Evolutionary conservation across 2,329 filamentous ascomycete species (phyloP).

Genomic region (Paraphaeosphaeria minitans): DNA sequence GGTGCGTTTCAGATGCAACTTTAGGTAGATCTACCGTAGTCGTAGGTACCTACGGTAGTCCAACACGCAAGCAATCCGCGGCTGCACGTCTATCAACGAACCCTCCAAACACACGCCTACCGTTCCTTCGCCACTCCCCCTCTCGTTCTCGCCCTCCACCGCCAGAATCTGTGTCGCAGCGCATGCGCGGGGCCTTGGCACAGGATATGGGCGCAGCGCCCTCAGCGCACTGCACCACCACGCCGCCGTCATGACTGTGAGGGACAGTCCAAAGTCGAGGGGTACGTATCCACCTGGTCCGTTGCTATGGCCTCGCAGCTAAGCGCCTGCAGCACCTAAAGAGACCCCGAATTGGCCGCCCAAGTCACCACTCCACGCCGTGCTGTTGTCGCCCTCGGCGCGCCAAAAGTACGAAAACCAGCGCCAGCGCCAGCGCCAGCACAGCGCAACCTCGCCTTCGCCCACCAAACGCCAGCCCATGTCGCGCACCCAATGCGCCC

Average conservation of each 20-base stretch:
- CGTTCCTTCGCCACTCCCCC: not conserved
- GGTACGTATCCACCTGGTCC: constrained; percentile 29
- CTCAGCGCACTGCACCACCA: constrained; percentile 21
- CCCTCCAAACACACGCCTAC: constrained; percentile 2
- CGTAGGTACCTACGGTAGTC: too few relatives aligned
- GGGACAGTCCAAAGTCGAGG: constrained; percentile 54
- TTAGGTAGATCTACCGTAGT: too few relatives aligned
- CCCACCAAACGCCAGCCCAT: constrained; percentile 56
- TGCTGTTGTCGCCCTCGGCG: constrained; percentile 75
- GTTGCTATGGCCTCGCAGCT: constrained; percentile 14
- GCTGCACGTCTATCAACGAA: constrained; percentile 25
- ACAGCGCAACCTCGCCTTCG: constrained; percentile 60
- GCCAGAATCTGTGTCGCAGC: not conserved
- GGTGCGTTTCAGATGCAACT: constrained; percentile 39
- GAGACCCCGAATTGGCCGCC: constrained; percentile 62
- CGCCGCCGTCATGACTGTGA: constrained; percentile 50
- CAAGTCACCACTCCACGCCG: constrained; percentile 65
- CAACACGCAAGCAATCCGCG: constrained; percentile 29
- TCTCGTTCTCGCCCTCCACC: not conserved
- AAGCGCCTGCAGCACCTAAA: constrained; percentile 41
- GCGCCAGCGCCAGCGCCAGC: constrained; percentile 55
- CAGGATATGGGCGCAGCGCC: constrained; percentile 36
- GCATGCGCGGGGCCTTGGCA: constrained; percentile 17
- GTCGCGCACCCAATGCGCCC: constrained; percentile 21
- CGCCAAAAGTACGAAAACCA: constrained; percentile 72